These are phyloP conservation scores for Rhizophagus sp. DNA, from an alignment of 192 early-diverging fungal genomes.

Conservation along the genomic window DNA sequence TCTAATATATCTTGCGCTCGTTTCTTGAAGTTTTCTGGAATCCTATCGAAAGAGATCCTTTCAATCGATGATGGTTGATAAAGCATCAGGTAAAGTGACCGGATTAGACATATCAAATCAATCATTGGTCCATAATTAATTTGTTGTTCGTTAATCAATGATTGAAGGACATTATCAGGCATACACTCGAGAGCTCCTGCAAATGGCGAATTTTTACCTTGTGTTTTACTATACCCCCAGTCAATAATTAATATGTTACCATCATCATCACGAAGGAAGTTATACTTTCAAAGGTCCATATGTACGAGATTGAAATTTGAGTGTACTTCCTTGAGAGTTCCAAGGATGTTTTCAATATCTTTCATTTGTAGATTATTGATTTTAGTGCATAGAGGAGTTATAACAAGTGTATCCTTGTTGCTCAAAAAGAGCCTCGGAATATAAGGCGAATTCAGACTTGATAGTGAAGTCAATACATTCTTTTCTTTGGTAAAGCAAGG, in stretches of 20 bases:
- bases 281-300: slow-evolving; percentile 19
- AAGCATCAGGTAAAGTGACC: slow-evolving; percentile 21
- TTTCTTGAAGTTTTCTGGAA: background rate
- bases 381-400: background rate
- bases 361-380: slow-evolving; percentile 5
- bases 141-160: too few relatives aligned
- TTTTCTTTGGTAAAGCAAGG: slow-evolving; percentile 8
- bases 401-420: background rate
- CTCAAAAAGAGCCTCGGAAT: background rate
- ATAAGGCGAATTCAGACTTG: slow-evolving; percentile 3
- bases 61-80: slow-evolving; percentile 1
- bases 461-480: background rate
- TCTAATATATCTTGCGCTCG: background rate
- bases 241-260: slow-evolving; percentile 20
- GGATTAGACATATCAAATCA: slow-evolving; percentile 25
- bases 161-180: too few relatives aligned
- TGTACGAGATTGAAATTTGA: background rate
- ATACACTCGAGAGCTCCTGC: slow-evolving; percentile 15
- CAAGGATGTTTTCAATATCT: slow-evolving; percentile 14
- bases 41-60: background rate
- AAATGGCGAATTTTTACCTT: background rate
- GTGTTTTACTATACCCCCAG: slow-evolving; percentile 24
- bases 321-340: background rate
- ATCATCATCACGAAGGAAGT: slow-evolving; percentile 18
- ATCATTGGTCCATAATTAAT: background rate